phyloP scores from a whole-genome alignment of 1,284 basidiomycete species.

The Microbotryomycetes sp. region DNA sequence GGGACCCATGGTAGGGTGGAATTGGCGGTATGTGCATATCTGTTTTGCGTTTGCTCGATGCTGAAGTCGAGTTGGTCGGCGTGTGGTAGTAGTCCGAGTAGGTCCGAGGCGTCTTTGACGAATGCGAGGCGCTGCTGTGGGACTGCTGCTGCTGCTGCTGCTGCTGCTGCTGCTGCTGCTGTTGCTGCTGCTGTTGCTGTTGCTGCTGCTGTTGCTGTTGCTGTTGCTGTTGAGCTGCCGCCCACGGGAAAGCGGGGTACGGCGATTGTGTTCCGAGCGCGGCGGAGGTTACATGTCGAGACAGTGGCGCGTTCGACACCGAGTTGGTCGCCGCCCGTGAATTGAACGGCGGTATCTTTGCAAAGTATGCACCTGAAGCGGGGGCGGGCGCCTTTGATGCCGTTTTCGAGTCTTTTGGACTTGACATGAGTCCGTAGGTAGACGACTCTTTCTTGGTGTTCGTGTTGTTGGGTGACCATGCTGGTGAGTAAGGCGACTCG shows the following conservation, averaged over 20 bases:
- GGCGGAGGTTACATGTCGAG: neutral
- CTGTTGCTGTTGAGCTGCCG: neutral
- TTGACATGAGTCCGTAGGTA: neutral
- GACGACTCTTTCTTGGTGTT: neutral
- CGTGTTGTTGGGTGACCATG: neutral
- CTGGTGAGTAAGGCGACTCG: slow-evolving; percentile 24
- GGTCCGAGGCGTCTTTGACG: neutral
- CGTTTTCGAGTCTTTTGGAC: neutral
- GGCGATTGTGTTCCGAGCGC: neutral
- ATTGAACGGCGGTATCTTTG: neutral
- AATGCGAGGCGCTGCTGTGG: neutral
- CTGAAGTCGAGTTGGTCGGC: neutral
- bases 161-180: neutral
- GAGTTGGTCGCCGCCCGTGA: neutral
- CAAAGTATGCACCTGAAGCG: neutral
- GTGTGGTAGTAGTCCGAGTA: slow-evolving; percentile 6
- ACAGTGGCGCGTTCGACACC: neutral
- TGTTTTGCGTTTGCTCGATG: neutral
- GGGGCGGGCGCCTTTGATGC: neutral
- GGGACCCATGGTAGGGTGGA: neutral
- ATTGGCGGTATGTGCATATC: neutral
- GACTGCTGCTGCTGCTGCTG: neutral
- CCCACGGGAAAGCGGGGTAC: neutral
- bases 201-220: neutral
- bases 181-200: neutral